Conservation (phyloP, 805 yeast species). For the Candida ficus region DNA sequence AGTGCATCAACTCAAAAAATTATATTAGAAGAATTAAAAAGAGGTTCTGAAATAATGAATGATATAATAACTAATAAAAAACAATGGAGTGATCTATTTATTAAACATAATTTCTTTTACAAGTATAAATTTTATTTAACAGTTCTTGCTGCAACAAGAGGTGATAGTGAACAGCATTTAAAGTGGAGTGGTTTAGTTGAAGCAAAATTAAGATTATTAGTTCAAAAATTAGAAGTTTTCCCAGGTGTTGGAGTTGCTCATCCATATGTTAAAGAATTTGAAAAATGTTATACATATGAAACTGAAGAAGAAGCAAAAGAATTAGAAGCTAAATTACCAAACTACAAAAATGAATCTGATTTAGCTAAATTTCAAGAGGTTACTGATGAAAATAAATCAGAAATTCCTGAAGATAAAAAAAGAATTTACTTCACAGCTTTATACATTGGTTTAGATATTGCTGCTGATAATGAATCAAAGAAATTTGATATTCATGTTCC, state of each 20-base stretch:
- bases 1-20: slow-evolving; percentile 82
- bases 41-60: slow-evolving; percentile 69
- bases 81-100: slow-evolving; percentile 71
- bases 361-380: slow-evolving; percentile 30
- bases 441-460: slow-evolving; percentile 68
- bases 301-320: slow-evolving; percentile 51
- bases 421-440: slow-evolving; percentile 64
- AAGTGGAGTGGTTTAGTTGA: slow-evolving; percentile 95
- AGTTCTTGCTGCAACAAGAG: slow-evolving; percentile 70
- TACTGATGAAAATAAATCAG: slow-evolving; percentile 29
- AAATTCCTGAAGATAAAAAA: slow-evolving; percentile 27
- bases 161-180: slow-evolving; percentile 72
- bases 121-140: slow-evolving; percentile 84
- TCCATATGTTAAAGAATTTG: slow-evolving; percentile 80
- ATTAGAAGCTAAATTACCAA: slow-evolving; percentile 60
- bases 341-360: slow-evolving; percentile 46
- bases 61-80: slow-evolving; percentile 60
- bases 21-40: slow-evolving; percentile 68
- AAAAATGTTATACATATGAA: slow-evolving; percentile 42
- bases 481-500: slow-evolving; percentile 83
- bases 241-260: slow-evolving; percentile 81
- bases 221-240: slow-evolving; percentile 73
- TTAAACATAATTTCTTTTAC: slow-evolving; percentile 76
- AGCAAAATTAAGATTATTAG: slow-evolving; percentile 74
- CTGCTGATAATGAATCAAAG: slow-evolving; percentile 38